Evolutionary conservation across 2,329 filamentous ascomycete genomes (phyloP), one percentile per base, ranked within the genome.

Genomic region (Diplocarpon mali): DNA sequence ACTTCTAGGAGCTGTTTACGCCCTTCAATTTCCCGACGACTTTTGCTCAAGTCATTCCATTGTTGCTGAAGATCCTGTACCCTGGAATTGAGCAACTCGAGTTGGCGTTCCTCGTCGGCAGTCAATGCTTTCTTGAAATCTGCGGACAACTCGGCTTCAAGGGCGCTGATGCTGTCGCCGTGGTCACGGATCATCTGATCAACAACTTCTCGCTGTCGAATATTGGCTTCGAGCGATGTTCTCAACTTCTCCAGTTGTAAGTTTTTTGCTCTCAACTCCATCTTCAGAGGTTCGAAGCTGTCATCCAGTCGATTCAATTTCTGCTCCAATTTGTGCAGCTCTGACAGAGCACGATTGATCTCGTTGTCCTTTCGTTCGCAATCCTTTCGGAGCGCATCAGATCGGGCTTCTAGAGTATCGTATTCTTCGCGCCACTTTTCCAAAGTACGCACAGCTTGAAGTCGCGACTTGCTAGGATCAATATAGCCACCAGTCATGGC

Each of bases 401-500:
- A 76, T 44, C 84, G 76, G 12, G 68, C 70, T 46, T 75, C 69
- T 43, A 88, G 73, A 9, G 69, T 66, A 38, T 95, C 87, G 52
- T 78, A 83, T 58, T 86, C 80, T 40, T 80, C 73, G 30, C 88
- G 78, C 71, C 83, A 86, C 57, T 78, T 81, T 44, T 80, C 78
- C 28, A 90, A 77, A 5, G 78, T 73, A 48, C 82, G 81, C 27
- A 95, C 83, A 24, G 84, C 87, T 57, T 90, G 83, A n/a, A 96
- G 72, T 16, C 90, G 82, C 1, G 90, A 96, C 54, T 81, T 83
- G 29, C 84, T 77, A 10, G 84, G 78, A 60, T 98, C 92, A 51
- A 95, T 83, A 60, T 83, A 98, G 57, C 92, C 92, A 70, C 92
- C 92, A 39, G 88, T 95, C 69, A 98, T 78, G 12, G 89, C 90